A percentile compares a stretch with the other conserved stretches of the same genome.
Evolutionary conservation across 768 basidiomycete species (phyloP).

Genomic region (Botryobasidium botryosum): DNA sequence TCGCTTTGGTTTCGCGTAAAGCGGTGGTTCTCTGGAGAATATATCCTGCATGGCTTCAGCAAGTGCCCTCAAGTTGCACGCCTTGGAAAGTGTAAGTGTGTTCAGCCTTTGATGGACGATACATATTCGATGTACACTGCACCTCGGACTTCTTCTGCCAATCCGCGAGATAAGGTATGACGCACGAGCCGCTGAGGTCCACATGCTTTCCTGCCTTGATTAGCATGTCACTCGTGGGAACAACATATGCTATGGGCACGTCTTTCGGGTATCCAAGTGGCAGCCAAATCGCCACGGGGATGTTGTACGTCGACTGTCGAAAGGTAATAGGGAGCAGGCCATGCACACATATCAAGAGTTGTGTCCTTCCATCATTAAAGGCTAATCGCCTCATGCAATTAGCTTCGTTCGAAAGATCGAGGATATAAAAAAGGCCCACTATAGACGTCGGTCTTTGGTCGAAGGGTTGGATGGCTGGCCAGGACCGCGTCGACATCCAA

Average conservation of each 20-base stretch:
- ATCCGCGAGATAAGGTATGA: conserved; percentile 46
- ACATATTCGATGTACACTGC: conserved; percentile 17
- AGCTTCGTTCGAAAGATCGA: background rate
- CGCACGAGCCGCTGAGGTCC: conserved; percentile 65
- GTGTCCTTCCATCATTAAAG: conserved; percentile 87
- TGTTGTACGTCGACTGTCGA: conserved; percentile 68
- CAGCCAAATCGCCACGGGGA: conserved; percentile 82
- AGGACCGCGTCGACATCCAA: conserved; percentile 48
- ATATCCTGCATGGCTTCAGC: conserved; percentile 61
- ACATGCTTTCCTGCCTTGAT: conserved; percentile 58
- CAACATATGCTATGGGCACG: conserved; percentile 80
- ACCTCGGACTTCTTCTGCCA: conserved; percentile 84
- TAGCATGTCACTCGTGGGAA: conserved; percentile 82
- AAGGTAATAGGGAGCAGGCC: conserved; percentile 82
- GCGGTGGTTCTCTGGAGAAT: conserved; percentile 75
- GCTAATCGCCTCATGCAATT: conserved; percentile 27
- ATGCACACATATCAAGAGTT: conserved; percentile 77
- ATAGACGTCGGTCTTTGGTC: conserved; percentile 72
- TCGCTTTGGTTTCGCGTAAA: conserved; percentile 64
- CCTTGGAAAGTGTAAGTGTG: conserved; percentile 27
- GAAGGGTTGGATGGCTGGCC: conserved; percentile 33
- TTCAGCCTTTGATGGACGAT: background rate
- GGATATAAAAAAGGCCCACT: conserved; percentile 25
- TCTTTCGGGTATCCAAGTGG: conserved; percentile 65
- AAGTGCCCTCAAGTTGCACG: conserved; percentile 56